A percentile compares a stretch with the other conserved stretches of the same genome.
Evolutionary conservation across 1,284 basidiomycete species (phyloP).

Genomic region (Apiotrichum veenhuisii): DNA sequence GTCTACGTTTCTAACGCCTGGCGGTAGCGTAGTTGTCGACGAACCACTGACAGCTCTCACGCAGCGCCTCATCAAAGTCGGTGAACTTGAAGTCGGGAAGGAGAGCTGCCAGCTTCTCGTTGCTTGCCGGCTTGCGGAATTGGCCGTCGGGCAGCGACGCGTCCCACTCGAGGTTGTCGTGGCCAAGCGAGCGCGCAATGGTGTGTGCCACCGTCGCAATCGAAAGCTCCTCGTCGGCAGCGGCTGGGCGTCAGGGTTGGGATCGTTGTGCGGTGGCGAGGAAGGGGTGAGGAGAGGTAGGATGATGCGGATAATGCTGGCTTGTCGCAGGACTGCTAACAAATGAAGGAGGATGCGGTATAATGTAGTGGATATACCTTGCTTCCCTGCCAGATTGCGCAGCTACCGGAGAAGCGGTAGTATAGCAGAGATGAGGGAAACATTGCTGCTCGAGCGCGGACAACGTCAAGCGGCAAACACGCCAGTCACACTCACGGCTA

Average conservation of each 20-base stretch:
- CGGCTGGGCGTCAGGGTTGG: neutral
- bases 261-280: neutral
- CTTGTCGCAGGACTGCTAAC: too few relatives aligned
- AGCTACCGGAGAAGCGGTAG: too few relatives aligned
- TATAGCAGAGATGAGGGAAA: too few relatives aligned
- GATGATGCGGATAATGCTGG: too few relatives aligned
- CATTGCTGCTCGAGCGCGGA: too few relatives aligned
- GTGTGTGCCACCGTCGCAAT: constrained; percentile 79
- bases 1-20: neutral
- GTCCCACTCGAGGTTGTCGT: constrained; percentile 52
- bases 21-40: constrained; percentile 60
- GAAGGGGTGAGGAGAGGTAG: neutral
- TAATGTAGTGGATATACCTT: too few relatives aligned
- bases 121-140: constrained; percentile 89
- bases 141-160: constrained; percentile 66
- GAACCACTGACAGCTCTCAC: constrained; percentile 73
- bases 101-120: constrained; percentile 68
- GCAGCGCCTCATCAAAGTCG: constrained; percentile 70
- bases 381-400: too few relatives aligned
- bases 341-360: too few relatives aligned
- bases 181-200: constrained; percentile 72
- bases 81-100: constrained; percentile 71
- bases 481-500: constrained; percentile 56
- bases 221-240: constrained; percentile 79
- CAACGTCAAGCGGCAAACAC: neutral